phyloP scores from a whole-genome alignment of 768 basidiomycete species.

The Leucosporidium scottii region DNA sequence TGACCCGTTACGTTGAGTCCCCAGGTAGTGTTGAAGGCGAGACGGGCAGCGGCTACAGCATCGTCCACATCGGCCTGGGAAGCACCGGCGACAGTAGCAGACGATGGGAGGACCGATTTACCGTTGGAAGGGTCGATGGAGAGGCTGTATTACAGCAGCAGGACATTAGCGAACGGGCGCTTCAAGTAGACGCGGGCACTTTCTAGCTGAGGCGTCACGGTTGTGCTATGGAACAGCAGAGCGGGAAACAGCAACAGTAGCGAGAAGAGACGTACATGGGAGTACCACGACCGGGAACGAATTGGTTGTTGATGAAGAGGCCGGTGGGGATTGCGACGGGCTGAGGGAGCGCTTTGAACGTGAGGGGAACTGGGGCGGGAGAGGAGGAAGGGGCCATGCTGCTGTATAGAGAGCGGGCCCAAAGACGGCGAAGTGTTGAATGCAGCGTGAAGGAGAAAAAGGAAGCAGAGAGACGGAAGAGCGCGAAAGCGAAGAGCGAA shows the following conservation, averaged over 20 bases:
- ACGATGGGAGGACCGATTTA: constrained; percentile 31
- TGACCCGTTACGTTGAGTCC: constrained; percentile 46
- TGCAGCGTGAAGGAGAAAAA: no score
- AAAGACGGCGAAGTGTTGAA: no score
- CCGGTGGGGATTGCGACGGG: constrained; percentile 55
- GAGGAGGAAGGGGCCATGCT: no score
- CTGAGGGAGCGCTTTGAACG: no score
- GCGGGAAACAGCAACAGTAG: neutral
- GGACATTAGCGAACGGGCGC: neutral
- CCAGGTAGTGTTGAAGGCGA: constrained; percentile 79
- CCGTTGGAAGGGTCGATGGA: constrained; percentile 42
- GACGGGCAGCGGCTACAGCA: constrained; percentile 74
- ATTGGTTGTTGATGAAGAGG: constrained; percentile 88
- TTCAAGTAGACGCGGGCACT: no score
- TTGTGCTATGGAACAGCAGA: no score
- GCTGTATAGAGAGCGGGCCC: no score
- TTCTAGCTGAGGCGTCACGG: no score
- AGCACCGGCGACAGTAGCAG: constrained; percentile 45
- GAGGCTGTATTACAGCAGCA: neutral
- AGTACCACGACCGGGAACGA: constrained; percentile 40
- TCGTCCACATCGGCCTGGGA: constrained; percentile 70
- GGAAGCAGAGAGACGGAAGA: no score
- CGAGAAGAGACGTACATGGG: neutral
- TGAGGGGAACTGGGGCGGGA: no score
- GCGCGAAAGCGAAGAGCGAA: no score